Evolutionary conservation across 305 asterid species (phyloP).

Genomic region (Stenogyne calaminthoides): DNA sequence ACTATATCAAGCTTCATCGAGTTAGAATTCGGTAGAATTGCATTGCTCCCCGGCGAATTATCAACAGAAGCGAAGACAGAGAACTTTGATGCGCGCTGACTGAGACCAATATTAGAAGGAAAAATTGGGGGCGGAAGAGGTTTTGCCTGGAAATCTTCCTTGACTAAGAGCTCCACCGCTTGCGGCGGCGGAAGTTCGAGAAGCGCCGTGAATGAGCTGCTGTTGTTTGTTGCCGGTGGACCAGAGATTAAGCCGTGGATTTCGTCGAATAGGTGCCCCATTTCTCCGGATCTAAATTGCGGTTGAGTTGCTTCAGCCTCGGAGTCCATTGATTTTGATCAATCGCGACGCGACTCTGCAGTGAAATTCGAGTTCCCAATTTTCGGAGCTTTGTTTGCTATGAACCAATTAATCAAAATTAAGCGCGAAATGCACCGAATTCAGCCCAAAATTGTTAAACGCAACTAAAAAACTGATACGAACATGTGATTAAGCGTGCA

Average conservation of each 20-base stretch:
- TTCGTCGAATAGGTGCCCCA: slow-evolving; percentile 48
- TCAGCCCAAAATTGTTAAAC: not conserved
- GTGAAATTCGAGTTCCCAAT: not conserved
- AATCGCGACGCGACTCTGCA: slow-evolving; percentile 7
- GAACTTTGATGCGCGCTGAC: slow-evolving; percentile 61
- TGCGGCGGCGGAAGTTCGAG: slow-evolving; percentile 86
- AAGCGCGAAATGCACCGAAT: not conserved
- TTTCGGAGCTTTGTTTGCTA: not conserved
- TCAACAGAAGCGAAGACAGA: slow-evolving; percentile 51
- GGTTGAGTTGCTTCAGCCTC: slow-evolving; percentile 34
- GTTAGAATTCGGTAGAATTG: slow-evolving; percentile 30
- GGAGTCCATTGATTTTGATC: slow-evolving; percentile 37
- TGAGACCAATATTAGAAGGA: slow-evolving; percentile 49
- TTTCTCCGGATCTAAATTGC: slow-evolving; percentile 63
- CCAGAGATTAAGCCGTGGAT: slow-evolving; percentile 42
- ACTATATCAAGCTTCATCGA: slow-evolving; percentile 41
- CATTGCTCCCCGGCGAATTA: slow-evolving; percentile 40
- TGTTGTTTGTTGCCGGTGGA: slow-evolving; percentile 45
- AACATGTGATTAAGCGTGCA: not conserved
- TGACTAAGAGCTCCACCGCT: slow-evolving; percentile 79
- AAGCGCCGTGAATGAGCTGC: slow-evolving; percentile 83
- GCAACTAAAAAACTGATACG: not conserved
- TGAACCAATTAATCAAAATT: slow-evolving; percentile 10
- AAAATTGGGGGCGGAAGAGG: slow-evolving; percentile 49
- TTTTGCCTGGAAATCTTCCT: slow-evolving; percentile 45